phyloP scores from a whole-genome alignment of 2,329 filamentous ascomycete genomes.

The Rosellinia necatrix region DNA sequence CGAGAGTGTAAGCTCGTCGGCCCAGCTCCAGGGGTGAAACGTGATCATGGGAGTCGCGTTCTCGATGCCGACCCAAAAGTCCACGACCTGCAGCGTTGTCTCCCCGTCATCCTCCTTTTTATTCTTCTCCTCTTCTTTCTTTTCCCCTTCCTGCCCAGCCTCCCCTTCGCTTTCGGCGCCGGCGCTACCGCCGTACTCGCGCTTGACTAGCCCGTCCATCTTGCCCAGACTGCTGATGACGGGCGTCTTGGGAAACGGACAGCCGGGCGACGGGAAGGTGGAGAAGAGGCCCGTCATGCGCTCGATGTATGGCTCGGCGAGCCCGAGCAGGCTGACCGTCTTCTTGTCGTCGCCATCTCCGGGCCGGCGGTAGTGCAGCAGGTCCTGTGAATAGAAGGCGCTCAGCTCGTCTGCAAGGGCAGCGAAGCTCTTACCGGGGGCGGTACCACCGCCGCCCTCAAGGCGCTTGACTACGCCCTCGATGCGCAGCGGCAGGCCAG shows the following conservation, averaged over 20 bases:
- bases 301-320: conserved; percentile 19
- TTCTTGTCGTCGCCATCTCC: conserved; percentile 27
- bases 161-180: background rate
- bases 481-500: conserved; percentile 31
- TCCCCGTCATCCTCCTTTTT: conserved; percentile 2
- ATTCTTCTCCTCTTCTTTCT: too few relatives aligned
- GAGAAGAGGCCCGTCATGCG: conserved; percentile 20
- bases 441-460: background rate
- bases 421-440: conserved; percentile 22
- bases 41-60: conserved; percentile 24
- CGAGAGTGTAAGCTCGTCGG: conserved; percentile 17
- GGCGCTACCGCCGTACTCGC: conserved; percentile 6
- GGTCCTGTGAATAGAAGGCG: conserved; percentile 28
- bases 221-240: conserved; percentile 31
- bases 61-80: conserved; percentile 30
- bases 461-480: background rate
- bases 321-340: conserved; percentile 15
- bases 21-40: conserved; percentile 32
- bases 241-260: conserved; percentile 27
- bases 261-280: conserved; percentile 7
- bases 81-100: too few relatives aligned
- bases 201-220: conserved; percentile 24
- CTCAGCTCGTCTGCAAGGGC: conserved; percentile 25
- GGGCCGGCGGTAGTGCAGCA: conserved; percentile 32
- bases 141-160: too few relatives aligned